Conservation (phyloP, 2,329 filamentous ascomycete genomes). For the Penicillium sp. region DNA sequence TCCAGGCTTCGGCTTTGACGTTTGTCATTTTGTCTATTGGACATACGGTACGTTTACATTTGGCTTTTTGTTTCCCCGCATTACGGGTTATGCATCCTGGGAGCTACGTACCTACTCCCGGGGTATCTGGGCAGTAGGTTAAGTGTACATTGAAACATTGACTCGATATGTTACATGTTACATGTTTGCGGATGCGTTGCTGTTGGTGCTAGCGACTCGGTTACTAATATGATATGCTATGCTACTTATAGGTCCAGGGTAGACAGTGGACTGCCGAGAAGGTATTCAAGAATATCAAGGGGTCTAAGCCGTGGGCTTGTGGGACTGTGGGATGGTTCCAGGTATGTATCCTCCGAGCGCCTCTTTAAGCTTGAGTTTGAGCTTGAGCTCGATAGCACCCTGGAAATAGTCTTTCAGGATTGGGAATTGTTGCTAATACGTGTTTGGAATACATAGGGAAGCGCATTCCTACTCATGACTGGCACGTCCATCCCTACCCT, state of each 20-base stretch:
- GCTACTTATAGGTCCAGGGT: constrained; percentile 24
- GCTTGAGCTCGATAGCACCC: neutral
- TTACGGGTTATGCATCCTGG: neutral
- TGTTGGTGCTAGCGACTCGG: too few species aligned
- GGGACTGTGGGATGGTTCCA: constrained; percentile 51
- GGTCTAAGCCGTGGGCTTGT: constrained; percentile 31
- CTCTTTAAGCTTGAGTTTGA: neutral
- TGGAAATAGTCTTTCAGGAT: neutral
- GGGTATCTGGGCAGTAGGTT: neutral
- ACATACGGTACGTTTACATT: constrained; percentile 32
- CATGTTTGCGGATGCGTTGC: too few species aligned
- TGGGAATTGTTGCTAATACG: neutral
- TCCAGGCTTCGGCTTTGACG: constrained; percentile 28
- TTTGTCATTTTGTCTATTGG: constrained; percentile 32
- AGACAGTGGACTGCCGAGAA: constrained; percentile 35
- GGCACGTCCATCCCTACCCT: constrained; percentile 22
- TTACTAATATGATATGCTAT: neutral
- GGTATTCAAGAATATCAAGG: constrained; percentile 32
- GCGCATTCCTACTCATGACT: constrained; percentile 33
- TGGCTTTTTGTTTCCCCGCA: neutral
- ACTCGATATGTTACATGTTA: too few species aligned
- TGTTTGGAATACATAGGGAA: constrained; percentile 27
- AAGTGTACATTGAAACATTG: too few species aligned
- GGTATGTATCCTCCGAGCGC: constrained; percentile 9
- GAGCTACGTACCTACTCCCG: neutral